These are phyloP conservation scores for Trypanosoma conorhini DNA, from an alignment of 208 protist genomes.

Conservation along the genomic window DNA sequence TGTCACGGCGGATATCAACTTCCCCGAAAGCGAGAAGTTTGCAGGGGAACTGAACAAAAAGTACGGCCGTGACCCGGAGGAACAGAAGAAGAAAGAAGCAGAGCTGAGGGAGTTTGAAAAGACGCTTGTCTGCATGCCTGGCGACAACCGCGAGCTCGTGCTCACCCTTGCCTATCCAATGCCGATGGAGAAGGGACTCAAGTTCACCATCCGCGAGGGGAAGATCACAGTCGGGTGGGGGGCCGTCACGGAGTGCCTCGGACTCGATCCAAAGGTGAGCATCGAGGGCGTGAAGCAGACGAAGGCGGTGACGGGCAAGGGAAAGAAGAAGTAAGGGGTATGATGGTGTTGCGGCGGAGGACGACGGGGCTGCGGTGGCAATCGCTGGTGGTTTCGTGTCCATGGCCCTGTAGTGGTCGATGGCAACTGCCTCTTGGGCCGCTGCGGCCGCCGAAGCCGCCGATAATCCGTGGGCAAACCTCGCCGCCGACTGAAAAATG, in stretches of 20 bases:
- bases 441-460: background rate
- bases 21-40: slow-evolving; percentile 86
- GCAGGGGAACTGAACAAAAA: slow-evolving; percentile 79
- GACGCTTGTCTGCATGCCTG: slow-evolving; percentile 98
- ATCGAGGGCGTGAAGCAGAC: slow-evolving; percentile 69
- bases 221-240: slow-evolving; percentile 98
- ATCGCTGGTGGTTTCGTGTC: background rate
- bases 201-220: slow-evolving; percentile 99
- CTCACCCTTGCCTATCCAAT: slow-evolving; percentile 95
- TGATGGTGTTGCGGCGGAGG: slow-evolving; percentile 28
- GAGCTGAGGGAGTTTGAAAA: slow-evolving; percentile 84
- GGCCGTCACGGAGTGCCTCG: slow-evolving; percentile 94
- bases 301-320: slow-evolving; percentile 28
- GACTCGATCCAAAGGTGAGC: slow-evolving; percentile 85
- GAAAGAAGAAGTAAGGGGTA: slow-evolving; percentile 40
- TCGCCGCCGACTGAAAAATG: background rate
- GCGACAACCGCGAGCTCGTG: slow-evolving; percentile 96
- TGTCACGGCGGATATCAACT: slow-evolving; percentile 95
- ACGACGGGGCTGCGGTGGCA: slow-evolving; percentile 17
- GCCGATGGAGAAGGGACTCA: slow-evolving; percentile 94
- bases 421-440: background rate
- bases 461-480: background rate
- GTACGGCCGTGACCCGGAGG: slow-evolving; percentile 76
- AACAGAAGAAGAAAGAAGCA: slow-evolving; percentile 79
- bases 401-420: background rate